Evolutionary conservation across 208 protist genomes (phyloP).

Genomic region (Leishmania turanica): DNA sequence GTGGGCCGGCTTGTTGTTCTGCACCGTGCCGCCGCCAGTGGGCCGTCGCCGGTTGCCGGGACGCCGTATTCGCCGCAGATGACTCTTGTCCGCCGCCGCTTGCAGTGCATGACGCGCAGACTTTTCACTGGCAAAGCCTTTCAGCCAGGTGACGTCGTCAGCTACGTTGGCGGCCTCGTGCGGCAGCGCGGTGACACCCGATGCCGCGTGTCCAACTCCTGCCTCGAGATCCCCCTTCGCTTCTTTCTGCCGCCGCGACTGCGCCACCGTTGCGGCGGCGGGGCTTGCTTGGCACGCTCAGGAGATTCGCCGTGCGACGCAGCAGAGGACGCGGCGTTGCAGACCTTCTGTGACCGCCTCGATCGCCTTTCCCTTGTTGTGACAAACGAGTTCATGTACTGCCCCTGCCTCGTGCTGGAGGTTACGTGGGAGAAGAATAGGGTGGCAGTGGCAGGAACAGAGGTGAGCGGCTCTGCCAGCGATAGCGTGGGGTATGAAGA

Average conservation of each 20-base stretch:
- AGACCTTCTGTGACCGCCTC: slow-evolving; percentile 47
- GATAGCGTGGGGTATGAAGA: neutral
- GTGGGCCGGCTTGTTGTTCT: slow-evolving; percentile 37
- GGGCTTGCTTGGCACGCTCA: neutral
- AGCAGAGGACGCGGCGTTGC: neutral
- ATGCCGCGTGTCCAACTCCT: slow-evolving; percentile 58
- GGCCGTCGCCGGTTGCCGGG: too few relatives aligned
- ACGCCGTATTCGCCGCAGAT: slow-evolving; percentile 21
- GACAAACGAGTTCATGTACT: slow-evolving; percentile 92
- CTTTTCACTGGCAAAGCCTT: slow-evolving; percentile 79
- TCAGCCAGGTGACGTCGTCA: slow-evolving; percentile 70
- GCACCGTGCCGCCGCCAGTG: neutral
- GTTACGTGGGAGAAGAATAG: slow-evolving; percentile 12
- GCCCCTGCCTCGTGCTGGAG: slow-evolving; percentile 53
- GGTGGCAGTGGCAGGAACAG: neutral
- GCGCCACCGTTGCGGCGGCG: slow-evolving; percentile 11
- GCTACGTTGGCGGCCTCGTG: slow-evolving; percentile 75
- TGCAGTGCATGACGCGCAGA: slow-evolving; percentile 56
- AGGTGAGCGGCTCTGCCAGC: neutral
- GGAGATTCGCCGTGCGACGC: neutral
- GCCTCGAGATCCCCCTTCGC: slow-evolving; percentile 68
- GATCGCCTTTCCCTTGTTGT: slow-evolving; percentile 66
- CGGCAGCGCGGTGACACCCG: slow-evolving; percentile 35
- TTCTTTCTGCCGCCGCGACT: slow-evolving; percentile 53
- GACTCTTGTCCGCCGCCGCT: slow-evolving; percentile 21